phyloP scores from a whole-genome alignment of 148 eudicot genomes.

The Camellia granthamiana region DNA sequence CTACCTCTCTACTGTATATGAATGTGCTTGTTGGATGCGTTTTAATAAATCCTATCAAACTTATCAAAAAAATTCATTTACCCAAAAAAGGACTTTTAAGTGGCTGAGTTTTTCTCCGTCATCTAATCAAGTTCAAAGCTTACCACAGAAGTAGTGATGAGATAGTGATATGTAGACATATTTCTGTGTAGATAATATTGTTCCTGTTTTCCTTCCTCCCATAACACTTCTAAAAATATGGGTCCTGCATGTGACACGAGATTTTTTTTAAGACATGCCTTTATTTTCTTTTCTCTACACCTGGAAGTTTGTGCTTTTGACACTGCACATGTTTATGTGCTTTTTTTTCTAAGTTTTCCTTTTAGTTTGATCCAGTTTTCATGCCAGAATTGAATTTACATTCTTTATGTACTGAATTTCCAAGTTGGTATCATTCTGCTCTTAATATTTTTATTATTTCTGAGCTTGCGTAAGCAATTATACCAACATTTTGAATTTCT shows the following conservation, averaged over 20 bases:
- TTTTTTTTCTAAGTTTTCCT: background rate
- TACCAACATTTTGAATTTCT: slow-evolving; percentile 17
- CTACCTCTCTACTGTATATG: background rate
- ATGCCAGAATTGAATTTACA: background rate
- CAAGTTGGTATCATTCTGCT: background rate
- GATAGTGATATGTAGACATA: background rate
- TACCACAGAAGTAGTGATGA: background rate
- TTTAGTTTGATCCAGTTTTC: background rate
- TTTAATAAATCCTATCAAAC: no score
- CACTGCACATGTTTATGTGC: background rate
- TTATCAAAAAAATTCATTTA: background rate
- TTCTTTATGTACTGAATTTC: slow-evolving; percentile 1
- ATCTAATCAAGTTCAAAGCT: background rate
- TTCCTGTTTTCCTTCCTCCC: no score
- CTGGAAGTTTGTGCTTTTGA: background rate
- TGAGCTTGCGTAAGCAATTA: background rate
- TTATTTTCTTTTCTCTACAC: background rate
- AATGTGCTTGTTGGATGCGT: background rate
- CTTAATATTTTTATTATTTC: background rate
- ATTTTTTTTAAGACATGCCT: no score
- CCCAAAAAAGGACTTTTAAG: background rate
- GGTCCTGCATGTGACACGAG: no score
- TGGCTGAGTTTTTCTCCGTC: background rate
- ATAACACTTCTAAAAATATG: no score
- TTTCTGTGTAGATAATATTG: background rate